Evolutionary conservation across 768 basidiomycete genomes (phyloP), one percentile per base, ranked within the genome.

Genomic region (Podaxis sp.): DNA sequence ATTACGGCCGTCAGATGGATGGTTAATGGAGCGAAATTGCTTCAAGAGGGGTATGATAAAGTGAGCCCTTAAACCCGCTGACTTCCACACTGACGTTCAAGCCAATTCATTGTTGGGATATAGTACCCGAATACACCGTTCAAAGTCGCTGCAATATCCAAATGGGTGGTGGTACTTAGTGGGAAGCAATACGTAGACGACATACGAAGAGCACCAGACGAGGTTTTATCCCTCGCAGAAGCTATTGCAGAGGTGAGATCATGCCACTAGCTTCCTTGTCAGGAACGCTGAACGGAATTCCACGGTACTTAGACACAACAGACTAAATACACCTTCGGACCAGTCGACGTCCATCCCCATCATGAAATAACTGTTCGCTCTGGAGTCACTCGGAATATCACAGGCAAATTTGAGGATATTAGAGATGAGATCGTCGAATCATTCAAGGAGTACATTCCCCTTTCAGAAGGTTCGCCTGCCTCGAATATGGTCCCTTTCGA

Each of bases 361-460:
- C 77, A 79, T 41, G 51, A 73, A 9, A 57, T 68, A 2, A 69
- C 76, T 6, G 68, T 80, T 25, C 72, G 71, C 2, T 67, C 69
- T 0, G 64, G 69, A 15, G 64, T 80, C 38, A 78, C 78, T 6
- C 70, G 81, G 8, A 79, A 77, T 53, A 70, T 84, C 6, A 74
- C 70, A 0, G 60, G 56, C 2, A 64, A 78, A 2, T 79, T 78
- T 61, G 72, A 76, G 0, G 74, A 76, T 19, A 67, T 86, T 13
- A 74, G 72, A 8, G 77, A 82, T 19, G 86, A 87, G 63, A 70
- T 84, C 25, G 49, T 67, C 1, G 57, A 69, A 0, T 73, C 83
- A 0, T 79, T 84, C 55, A 65, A 70, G 2, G 80, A 80, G 0
- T 65, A 72, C 33, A 71, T 85, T n/a, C 72, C 74, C 29, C 41